Conservation (phyloP, 2,329 filamentous ascomycete genomes). For the Thielaviopsis populi region DNA sequence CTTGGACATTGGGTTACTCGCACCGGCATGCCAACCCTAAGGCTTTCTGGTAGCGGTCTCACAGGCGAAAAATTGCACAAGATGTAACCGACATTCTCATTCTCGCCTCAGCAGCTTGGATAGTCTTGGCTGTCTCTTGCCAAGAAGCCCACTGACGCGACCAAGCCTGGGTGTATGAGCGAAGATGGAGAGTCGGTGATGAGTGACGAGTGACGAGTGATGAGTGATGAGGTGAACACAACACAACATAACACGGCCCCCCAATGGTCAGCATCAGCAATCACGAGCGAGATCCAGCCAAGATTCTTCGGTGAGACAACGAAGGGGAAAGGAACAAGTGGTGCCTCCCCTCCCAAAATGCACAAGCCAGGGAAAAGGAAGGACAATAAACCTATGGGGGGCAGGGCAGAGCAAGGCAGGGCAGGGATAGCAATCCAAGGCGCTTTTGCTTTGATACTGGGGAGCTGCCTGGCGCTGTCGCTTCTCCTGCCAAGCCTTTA, state of each 20-base stretch:
- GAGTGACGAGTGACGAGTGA: too few species aligned
- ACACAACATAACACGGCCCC: too few species aligned
- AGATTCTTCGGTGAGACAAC: neutral
- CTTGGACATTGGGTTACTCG: neutral
- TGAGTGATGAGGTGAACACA: too few species aligned
- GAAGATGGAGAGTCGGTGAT: too few species aligned
- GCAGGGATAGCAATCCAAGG: neutral
- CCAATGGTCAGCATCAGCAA: neutral
- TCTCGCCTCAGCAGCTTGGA: neutral
- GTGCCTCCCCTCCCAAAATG: too few species aligned
- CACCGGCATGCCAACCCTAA: neutral
- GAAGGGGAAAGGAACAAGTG: neutral
- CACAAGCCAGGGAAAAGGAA: neutral
- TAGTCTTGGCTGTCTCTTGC: neutral
- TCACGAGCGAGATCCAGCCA: neutral
- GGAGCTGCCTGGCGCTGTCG: slow-evolving; percentile 2
- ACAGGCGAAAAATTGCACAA: neutral
- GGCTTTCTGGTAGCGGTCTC: too few species aligned
- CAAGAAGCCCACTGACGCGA: neutral
- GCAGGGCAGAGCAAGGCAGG: too few species aligned
- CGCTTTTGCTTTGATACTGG: slow-evolving; percentile 1
- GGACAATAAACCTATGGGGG: neutral
- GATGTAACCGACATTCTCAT: neutral
- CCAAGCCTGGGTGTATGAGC: too few species aligned
- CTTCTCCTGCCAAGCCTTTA: slow-evolving; percentile 7